Base-by-base conservation (phyloP, 257 asterid genomes). In the Jacaranda mimosifolia region DNA sequence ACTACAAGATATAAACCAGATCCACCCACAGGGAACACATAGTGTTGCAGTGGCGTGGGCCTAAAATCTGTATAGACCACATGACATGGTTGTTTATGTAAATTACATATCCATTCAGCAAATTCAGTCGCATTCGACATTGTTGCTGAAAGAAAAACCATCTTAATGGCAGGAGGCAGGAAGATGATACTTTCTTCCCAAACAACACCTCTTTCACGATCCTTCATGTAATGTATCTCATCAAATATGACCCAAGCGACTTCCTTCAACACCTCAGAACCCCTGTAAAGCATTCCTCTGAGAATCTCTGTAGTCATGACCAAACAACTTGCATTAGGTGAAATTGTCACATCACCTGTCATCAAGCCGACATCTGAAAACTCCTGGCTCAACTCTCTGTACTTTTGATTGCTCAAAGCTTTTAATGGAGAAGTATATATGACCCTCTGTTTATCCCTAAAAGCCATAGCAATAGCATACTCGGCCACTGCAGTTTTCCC, bases 161-260 rank as follows among this genome's bases (percentile, higher is more conserved):
- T 96, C 87, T 96, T 96, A 53, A 96, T 96, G 21, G 97, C 97
- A 5, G 97, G 92, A n/a, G 99, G 99, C 87, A 96, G 86, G 86
- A 96, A 96, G 57, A 96, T 89, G 53, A 96, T 96, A 81, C 97
- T 96, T 76, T 96, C 99, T 82, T 96, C 99, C 98, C 98, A 96
- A 78, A 96, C 99, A 55, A 96, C 98, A 21, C 98, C 99, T 80
- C 99, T 86, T 75, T 96, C 99, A 9, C 99, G 93, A 80, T 96
- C 99, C 86, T 96, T 96, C 99, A 96, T 96, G 80, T 96, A 96
- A 86, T 96, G 99, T 77, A 96, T 96, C 88, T 96, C 99, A 76
- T 96, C 99, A 83, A 96, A 96, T 85, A 96, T 90, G 80, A 96
- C 99, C 99, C 99, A 96, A 21, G 99, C 94, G 78, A 96, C 98